Percentiles rank a stretch among this genome's conserved stretches.
phyloP scores from a whole-genome alignment of 1,139 yeast genomes.

The Geotrichum klebahnii region DNA sequence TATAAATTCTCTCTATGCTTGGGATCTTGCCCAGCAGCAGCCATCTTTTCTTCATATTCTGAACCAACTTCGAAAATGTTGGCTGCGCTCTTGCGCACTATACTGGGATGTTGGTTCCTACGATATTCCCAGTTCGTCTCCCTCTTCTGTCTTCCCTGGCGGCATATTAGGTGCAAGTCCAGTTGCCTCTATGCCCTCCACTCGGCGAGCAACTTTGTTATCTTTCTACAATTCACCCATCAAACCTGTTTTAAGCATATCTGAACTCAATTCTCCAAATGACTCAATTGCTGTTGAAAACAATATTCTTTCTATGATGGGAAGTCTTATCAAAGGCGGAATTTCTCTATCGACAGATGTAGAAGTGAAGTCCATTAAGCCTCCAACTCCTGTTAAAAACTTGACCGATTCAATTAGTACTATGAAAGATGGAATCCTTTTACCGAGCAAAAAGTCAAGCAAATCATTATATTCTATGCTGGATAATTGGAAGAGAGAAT shows the following conservation, averaged over 20 bases:
- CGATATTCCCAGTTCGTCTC: background rate
- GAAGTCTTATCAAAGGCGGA: constrained; percentile 35
- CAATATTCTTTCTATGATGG: constrained; percentile 22
- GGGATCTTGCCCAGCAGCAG: constrained; percentile 31
- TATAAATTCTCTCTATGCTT: constrained; percentile 33
- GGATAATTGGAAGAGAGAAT: constrained; percentile 21
- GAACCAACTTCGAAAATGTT: constrained; percentile 38
- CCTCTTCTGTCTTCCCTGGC: constrained; percentile 24
- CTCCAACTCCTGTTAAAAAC: constrained; percentile 24
- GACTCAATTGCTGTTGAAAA: background rate
- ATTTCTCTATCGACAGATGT: constrained; percentile 34
- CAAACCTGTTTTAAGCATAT: constrained; percentile 29
- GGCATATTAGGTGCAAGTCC: constrained; percentile 27
- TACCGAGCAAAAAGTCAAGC: constrained; percentile 3
- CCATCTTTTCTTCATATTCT: constrained; percentile 34
- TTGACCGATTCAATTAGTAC: constrained; percentile 6
- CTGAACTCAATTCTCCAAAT: constrained; percentile 19
- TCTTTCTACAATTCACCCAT: constrained; percentile 34
- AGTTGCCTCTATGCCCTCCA: constrained; percentile 20
- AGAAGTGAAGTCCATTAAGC: constrained; percentile 30
- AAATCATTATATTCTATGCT: constrained; percentile 12
- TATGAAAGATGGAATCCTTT: background rate
- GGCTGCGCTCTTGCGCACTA: constrained; percentile 37
- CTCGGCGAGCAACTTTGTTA: constrained; percentile 32
- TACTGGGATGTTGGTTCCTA: constrained; percentile 37